Evolutionary conservation across 1,284 basidiomycete genomes (phyloP), one percentile per base, ranked within the genome.

Genomic region (Baeospora myosura): DNA sequence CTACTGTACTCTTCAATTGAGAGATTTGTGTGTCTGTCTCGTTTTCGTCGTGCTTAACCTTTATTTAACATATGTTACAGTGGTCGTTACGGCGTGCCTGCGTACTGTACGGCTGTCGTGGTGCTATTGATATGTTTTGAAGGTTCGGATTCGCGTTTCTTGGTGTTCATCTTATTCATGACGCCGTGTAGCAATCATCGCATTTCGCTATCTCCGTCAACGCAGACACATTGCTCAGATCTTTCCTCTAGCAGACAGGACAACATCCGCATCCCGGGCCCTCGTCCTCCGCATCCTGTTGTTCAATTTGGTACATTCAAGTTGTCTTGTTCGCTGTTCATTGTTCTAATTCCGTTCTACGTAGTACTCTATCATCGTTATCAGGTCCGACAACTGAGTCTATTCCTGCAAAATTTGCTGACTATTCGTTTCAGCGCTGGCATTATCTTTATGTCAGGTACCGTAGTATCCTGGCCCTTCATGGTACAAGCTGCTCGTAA

Each of bases 401-500:
- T 28, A 28, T 28, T 8, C 26, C 8, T 28, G 14, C 8, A 8
- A 8, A 14, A 14, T 28, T 28, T 28, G 8, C 26, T 14, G 8
- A 28, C 26, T 12, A n/a, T 30, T 30, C n/a, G 47, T 14, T 8
- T 18, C 32, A 61, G 59, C 41, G 64, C 63, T 22, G 67, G 70
- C 23, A 53, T 74, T 34, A 53, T 66, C 17, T 71, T 69, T 51
- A 47, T 74, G 30, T 56, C 59, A 10, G 51, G 62, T 20, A 38
- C 46, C 17, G 28, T 12, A n/a, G 12, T 16, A 23, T 10, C n/a
- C 31, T 63, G 69, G 50, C 63, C 68, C 5, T 74, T 70, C 51
- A 66, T 79, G 61, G 57, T 74, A 10, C 68, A 72, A 45, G 75
- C 76, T 18, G 61, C 68, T 17, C 49, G 75, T 78, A 45, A 56